Percentiles rank a stretch among this genome's conserved stretches.
Conservation (phyloP, 1,284 basidiomycete species). For the Rhodotorula sp. region DNA sequence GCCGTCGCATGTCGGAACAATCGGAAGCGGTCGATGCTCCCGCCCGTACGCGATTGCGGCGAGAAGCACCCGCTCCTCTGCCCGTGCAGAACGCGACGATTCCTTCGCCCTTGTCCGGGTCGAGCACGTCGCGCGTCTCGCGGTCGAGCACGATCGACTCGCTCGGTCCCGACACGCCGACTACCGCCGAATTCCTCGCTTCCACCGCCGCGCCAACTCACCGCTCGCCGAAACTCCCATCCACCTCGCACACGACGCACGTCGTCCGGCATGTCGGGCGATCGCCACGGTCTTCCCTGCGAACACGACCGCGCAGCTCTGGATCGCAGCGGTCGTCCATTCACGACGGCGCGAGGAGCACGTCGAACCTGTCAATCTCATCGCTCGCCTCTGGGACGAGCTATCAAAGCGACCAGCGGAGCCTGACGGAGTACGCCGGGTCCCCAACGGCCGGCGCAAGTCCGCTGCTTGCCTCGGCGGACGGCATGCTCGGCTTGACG, state of each 20-base stretch:
- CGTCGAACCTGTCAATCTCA: slow-evolving; percentile 7
- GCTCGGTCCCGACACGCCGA: slow-evolving; percentile 28
- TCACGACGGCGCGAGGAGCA: slow-evolving; percentile 8
- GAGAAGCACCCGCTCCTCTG: slow-evolving; percentile 6
- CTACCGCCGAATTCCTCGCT: slow-evolving; percentile 12
- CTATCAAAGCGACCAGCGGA: slow-evolving; percentile 1
- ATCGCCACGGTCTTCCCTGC: neutral
- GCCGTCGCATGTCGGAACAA: slow-evolving; percentile 24
- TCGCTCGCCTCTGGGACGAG: slow-evolving; percentile 4
- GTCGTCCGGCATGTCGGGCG: neutral
- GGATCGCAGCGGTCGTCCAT: slow-evolving; percentile 9
- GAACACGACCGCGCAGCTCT: neutral
- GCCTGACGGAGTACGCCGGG: neutral
- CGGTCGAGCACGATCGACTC: slow-evolving; percentile 26
- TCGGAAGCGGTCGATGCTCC: slow-evolving; percentile 14
- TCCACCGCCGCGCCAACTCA: neutral
- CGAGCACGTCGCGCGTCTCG: neutral
- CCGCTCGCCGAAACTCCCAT: neutral
- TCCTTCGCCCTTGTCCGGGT: neutral
- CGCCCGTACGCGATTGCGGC: slow-evolving; percentile 9
- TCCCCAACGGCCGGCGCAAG: neutral
- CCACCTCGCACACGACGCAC: neutral
- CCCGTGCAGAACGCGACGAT: neutral
- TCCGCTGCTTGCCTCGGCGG: neutral
- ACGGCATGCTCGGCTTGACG: slow-evolving; percentile 10